Base-by-base conservation (phyloP, 148 eudicot genomes). In the Rhododendron ferrugineum region DNA sequence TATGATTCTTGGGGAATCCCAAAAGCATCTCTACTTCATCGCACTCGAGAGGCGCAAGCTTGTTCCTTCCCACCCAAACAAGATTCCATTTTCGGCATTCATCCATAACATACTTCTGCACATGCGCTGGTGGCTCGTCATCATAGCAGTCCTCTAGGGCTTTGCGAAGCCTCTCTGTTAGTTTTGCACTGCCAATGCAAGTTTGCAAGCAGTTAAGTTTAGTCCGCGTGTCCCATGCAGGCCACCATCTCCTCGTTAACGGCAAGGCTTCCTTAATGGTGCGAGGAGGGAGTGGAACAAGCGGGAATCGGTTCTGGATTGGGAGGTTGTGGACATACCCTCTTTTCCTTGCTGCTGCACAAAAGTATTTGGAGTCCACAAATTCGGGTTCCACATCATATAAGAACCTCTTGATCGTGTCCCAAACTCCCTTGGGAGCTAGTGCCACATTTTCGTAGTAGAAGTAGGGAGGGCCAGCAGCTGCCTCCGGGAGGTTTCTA, bases 361-460 rank as follows among this genome's bases (percentile, higher is more conserved):
- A 94, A 28, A 95, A 93, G 34, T 74, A 91, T 84, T 95, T 97
- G 0, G 99, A 97, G 74, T 97, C 99, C 0, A 97, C 98, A 80
- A 97, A 97, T 52, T 95, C 99, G 0, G 98, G 98, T 58, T 94
- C 94, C 2, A 97, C 86, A 2, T 97, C 98, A 79, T 91, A 95
- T 0, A 97, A 84, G 72, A 93, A 95, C 3, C 95, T 90, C 0
- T 94, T 92, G 11, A 97, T 97, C 0, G 92, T 94, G 70, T 94
- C 98, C 98, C 99, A 97, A 30, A 91, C 95, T 26, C 99, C 98
- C 88, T 95, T 95, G 0, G 98, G 98, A 77, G 97, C 92, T 46
- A 97, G 89, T 0, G 99, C 99, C n/a, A 97, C 98, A 82, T 97
- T 97, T 85, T 97, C 99, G 16, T 94, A 97, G 58, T 93, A 97